Evolutionary conservation across 2,329 filamentous ascomycete species (phyloP), one percentile per base, ranked within the genome.

Genomic region (Sarocladium strictum): DNA sequence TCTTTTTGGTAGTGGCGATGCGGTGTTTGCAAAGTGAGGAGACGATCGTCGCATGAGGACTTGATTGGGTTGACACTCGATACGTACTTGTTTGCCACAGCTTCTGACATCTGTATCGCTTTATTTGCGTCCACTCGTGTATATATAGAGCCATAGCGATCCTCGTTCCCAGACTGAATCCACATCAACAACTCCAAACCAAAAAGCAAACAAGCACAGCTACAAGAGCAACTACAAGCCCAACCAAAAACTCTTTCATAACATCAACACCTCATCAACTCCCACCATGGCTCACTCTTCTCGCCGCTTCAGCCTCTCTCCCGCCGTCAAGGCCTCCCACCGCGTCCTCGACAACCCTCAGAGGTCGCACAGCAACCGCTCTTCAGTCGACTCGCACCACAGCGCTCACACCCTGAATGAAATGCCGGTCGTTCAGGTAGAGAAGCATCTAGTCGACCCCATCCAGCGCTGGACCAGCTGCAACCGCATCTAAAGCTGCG

Each of bases 401-500:
- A 47, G 43, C 43, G 24, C 43, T 11, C 43, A 27, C 43, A 47
- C 43, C 29, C 43, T 47, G 12, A 29, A 29, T 23, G 43, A 47
- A 3, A 47, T 29, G 24, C 43, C 43, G 3, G 43, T 47, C 24
- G 43, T 47, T 4, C 43, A 47, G 43, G 43, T 47, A 23, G 23
- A 47, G 43, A 47, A 47, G n/a, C 24, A 29, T 15, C 23, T 27
- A 3, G 7, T 27, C 23, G 43, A 47, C 24, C 43, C 43, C 10
- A 47, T 47, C 24, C 43, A 47, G 43, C 43, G 43, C 43, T 47
- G 43, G 43, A 47, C 43, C 43, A 47, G 43, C 24, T 47, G 43
- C 43, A 47, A 47, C 21, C 43, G 43, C 43, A 47, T 47, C 24
- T 47, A 27, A 27, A 23, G 12, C 15, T 5, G 5, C 9, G 6